A percentile compares a stretch with the other conserved stretches of the same genome.
phyloP scores from a whole-genome alignment of 2,329 filamentous ascomycete genomes.

The Penicillium concentricum region DNA sequence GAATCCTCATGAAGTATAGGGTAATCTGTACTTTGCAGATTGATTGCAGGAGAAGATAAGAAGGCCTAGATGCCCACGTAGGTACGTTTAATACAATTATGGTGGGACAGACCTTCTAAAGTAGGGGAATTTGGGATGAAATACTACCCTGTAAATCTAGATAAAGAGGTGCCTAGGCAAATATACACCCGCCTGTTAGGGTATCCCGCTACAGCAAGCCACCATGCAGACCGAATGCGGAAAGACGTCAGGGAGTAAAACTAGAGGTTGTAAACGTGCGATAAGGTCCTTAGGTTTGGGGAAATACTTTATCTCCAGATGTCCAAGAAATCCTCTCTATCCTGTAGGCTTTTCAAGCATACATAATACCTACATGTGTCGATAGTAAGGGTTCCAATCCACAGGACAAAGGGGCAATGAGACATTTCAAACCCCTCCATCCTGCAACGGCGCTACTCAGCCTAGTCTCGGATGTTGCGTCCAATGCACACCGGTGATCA shows the following conservation, averaged over 20 bases:
- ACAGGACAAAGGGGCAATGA: slow-evolving; percentile 6
- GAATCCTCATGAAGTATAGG: neutral
- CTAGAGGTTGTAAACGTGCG: neutral
- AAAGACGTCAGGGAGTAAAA: neutral
- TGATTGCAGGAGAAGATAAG: neutral
- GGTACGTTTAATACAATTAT: no score
- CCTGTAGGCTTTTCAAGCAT: neutral
- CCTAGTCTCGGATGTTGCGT: slow-evolving; percentile 8
- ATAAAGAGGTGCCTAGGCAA: slow-evolving; percentile 3
- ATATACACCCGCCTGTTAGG: neutral
- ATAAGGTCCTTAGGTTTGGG: neutral
- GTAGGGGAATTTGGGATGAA: neutral
- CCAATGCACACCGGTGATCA: slow-evolving; percentile 5
- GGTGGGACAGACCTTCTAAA: neutral
- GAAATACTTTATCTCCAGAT: neutral
- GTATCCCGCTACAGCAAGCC: slow-evolving; percentile 12
- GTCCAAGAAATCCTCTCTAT: no score
- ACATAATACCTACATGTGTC: no score
- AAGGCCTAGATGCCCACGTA: neutral
- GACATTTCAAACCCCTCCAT: slow-evolving; percentile 6
- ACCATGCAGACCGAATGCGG: slow-evolving; percentile 9
- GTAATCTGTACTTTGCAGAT: neutral
- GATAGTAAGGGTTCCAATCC: no score
- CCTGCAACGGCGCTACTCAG: neutral
- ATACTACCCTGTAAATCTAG: neutral